These are phyloP conservation scores for Vitis hybrid DNA, from an alignment of 177 flowering plant genomes.

Conservation along the genomic window DNA sequence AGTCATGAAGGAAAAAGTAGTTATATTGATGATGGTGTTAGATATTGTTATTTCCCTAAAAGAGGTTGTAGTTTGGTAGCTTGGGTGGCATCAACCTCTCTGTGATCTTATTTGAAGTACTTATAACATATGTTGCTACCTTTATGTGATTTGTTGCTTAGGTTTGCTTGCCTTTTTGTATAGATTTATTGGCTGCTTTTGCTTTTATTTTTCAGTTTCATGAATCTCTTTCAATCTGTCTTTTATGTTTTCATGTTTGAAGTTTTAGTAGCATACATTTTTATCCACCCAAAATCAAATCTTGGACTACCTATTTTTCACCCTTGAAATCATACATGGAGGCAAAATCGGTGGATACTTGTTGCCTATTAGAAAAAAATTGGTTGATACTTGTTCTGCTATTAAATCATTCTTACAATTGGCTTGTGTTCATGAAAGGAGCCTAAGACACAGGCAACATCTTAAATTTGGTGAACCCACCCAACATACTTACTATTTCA, in stretches of 20 bases:
- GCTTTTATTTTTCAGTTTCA: not conserved
- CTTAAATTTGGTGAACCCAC: too few relatives aligned
- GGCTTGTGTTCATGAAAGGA: too few relatives aligned
- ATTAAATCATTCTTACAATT: too few relatives aligned
- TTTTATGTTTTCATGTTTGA: not conserved
- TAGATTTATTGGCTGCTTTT: not conserved
- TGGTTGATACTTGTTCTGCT: too few relatives aligned
- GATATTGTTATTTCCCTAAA: not conserved
- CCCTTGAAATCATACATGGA: too few relatives aligned
- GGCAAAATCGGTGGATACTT: too few relatives aligned
- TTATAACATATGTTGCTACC: not conserved
- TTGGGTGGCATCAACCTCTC: not conserved
- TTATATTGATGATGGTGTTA: not conserved
- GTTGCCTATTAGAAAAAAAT: too few relatives aligned
- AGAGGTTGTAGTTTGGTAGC: not conserved
- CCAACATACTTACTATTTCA: too few relatives aligned
- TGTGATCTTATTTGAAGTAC: not conserved
- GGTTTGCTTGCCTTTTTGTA: not conserved
- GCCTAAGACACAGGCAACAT: too few relatives aligned
- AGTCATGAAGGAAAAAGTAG: not conserved
- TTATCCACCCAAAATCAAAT: not conserved
- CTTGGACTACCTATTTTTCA: too few relatives aligned
- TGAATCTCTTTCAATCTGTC: not conserved
- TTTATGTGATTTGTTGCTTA: not conserved
- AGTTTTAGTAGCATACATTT: not conserved